Percentiles rank a stretch among this genome's conserved stretches.
These are phyloP conservation scores for Telfairia occidentalis DNA, from an alignment of 331 rosid genomes.

Conservation along the genomic window DNA sequence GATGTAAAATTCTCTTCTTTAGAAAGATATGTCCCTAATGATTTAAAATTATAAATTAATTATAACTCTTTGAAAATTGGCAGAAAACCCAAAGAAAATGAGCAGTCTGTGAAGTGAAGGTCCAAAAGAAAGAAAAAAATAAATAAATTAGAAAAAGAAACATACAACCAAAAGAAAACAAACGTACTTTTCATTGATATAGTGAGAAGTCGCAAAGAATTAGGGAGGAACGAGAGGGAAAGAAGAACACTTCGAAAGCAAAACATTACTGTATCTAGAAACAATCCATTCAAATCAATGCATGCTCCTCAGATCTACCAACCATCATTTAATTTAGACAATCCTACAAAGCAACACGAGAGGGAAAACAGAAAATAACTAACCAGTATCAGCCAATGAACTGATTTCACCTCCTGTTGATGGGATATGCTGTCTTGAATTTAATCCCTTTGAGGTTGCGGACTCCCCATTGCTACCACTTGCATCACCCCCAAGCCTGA, in stretches of 20 bases:
- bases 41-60: background rate
- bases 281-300: background rate
- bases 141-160: no score
- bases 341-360: conserved; percentile 1
- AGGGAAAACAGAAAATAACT: conserved; percentile 23
- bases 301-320: background rate
- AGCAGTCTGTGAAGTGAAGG: background rate
- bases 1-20: background rate
- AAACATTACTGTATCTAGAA: background rate
- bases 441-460: conserved; percentile 39
- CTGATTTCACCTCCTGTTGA: conserved; percentile 40
- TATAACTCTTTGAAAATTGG: background rate
- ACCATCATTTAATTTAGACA: background rate
- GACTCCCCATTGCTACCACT: conserved; percentile 44
- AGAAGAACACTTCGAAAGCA: background rate
- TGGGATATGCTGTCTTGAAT: conserved; percentile 42
- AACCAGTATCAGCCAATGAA: conserved; percentile 62
- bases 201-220: background rate
- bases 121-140: background rate
- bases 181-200: background rate
- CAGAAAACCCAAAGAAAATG: background rate
- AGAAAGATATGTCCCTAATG: background rate
- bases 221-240: background rate
- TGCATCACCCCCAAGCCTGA: conserved; percentile 75
- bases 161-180: no score